Evolutionary conservation across 352 stramenopile genomes (phyloP).

Genomic region (Aphanomyces astaci): DNA sequence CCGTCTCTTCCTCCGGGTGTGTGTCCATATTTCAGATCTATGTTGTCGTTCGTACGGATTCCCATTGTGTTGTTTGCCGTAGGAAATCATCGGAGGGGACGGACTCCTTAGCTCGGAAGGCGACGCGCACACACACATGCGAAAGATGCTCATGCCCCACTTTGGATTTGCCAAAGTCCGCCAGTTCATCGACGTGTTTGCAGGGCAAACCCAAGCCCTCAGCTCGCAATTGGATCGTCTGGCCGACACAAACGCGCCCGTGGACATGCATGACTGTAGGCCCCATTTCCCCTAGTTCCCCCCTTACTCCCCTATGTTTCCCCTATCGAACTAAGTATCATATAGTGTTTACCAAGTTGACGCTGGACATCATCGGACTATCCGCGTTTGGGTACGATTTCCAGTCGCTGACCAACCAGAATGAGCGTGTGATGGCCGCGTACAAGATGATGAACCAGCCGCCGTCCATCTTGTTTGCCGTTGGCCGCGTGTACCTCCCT

Average conservation of each 20-base stretch:
- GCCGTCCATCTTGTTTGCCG: not conserved
- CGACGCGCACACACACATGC: not conserved
- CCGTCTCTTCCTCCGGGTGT: constrained; percentile 5
- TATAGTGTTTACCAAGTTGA: constrained; percentile 16
- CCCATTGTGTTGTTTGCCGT: not conserved
- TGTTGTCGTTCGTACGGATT: too few relatives aligned
- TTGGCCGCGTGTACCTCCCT: not conserved
- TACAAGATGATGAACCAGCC: constrained; percentile 21
- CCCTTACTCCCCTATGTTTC: not conserved
- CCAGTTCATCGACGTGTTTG: constrained; percentile 17
- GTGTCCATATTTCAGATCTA: too few relatives aligned
- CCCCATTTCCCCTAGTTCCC: too few relatives aligned
- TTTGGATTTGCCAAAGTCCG: constrained; percentile 20
- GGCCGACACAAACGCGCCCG: not conserved
- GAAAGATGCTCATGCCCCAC: constrained; percentile 21
- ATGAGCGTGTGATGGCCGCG: not conserved
- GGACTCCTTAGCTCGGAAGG: constrained; percentile 19
- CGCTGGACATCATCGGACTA: constrained; percentile 18
- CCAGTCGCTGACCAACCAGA: not conserved
- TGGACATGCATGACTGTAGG: constrained; percentile 21
- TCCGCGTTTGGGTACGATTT: constrained; percentile 23
- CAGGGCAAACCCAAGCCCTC: not conserved
- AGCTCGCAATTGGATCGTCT: not conserved
- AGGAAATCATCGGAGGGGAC: constrained; percentile 17
- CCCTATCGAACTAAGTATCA: not conserved